Evolutionary conservation across 2,329 filamentous ascomycete genomes (phyloP), one percentile per base, ranked within the genome.

Genomic region (Chaetothyriales sp.): DNA sequence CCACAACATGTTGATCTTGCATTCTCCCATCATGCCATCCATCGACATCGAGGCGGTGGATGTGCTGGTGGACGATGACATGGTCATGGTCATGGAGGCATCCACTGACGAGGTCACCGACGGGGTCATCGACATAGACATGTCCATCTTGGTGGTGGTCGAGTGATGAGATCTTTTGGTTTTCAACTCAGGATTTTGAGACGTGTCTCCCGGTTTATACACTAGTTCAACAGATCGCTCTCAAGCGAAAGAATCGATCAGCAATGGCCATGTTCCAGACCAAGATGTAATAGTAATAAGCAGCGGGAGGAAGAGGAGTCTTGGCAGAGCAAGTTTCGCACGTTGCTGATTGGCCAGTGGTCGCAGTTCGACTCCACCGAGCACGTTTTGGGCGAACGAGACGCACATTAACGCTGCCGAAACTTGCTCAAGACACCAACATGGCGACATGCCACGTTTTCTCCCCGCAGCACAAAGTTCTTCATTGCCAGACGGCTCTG

Each of bases 1-100:
- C 81, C 82, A 86, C 39, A 85, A 70, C 83, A 86, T 87, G 19
- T 47, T 36, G 28, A 36, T 36, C 28, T 36, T 36, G 28, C 28
- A 36, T 5, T 3, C 5, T 5, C 12, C 28, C 28, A 36, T 36
- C 28, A 36, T 36, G 7, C 28, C 28, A 10, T 12, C 28, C 28
- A 36, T 36, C 28, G 28, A 36, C 7, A 9, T 36, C 8, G 28
- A 36, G 28, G 28, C 28, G 10, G 28, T 36, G 28, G 28, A 36
- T 9, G 28, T 10, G 28, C 28, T 36, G 2, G 10, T 36, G 7
- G 28, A 10, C 3, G 28, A 36, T 36, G 28, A 36, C 28, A 36
- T 36, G 28, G 28, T 36, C 28, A 36, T 36, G 12, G 28, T 36
- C 28, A 36, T 36, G 12, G 28, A 36, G 28, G 28, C 4, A 10